Percentiles rank a stretch among this genome's conserved stretches.
Conservation (phyloP, 768 basidiomycete species). For the Termitomyces sp. region DNA sequence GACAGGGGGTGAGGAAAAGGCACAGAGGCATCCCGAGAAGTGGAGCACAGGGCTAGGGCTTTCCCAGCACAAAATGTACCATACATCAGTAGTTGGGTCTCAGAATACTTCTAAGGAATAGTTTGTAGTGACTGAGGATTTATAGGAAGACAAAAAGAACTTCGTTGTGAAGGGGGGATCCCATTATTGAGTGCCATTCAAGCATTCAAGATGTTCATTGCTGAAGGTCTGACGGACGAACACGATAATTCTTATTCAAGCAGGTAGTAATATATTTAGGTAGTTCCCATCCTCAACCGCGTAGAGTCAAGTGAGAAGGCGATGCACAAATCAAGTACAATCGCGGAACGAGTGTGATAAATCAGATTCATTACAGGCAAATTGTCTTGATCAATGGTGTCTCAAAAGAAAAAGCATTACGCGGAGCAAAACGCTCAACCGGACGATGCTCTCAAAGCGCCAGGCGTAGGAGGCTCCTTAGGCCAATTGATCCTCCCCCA, state of each 20-base stretch:
- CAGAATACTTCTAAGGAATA: too few species aligned
- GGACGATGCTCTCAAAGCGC: neutral
- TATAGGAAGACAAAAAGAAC: too few species aligned
- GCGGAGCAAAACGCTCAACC: neutral
- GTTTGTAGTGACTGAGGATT: too few species aligned
- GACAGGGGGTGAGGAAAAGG: too few species aligned
- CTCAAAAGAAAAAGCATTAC: neutral
- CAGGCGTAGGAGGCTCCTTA: neutral
- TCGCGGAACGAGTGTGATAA: neutral
- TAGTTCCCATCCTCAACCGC: neutral
- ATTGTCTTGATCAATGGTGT: neutral
- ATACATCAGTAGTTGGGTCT: too few species aligned
- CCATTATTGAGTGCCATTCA: too few species aligned
- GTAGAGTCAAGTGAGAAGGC: neutral
- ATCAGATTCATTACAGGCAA: neutral
- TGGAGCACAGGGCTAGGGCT: too few species aligned
- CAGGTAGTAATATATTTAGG: neutral
- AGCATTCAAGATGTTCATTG: too few species aligned
- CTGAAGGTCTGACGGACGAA: too few species aligned
- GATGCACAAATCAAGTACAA: neutral
- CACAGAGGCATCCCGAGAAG: too few species aligned
- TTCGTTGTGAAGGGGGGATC: too few species aligned
- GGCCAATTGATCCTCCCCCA: neutral
- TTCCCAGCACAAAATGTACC: too few species aligned
- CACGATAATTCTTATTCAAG: neutral